These are phyloP conservation scores for Linum trigynum DNA, from an alignment of 345 rosid genomes.

Conservation along the genomic window DNA sequence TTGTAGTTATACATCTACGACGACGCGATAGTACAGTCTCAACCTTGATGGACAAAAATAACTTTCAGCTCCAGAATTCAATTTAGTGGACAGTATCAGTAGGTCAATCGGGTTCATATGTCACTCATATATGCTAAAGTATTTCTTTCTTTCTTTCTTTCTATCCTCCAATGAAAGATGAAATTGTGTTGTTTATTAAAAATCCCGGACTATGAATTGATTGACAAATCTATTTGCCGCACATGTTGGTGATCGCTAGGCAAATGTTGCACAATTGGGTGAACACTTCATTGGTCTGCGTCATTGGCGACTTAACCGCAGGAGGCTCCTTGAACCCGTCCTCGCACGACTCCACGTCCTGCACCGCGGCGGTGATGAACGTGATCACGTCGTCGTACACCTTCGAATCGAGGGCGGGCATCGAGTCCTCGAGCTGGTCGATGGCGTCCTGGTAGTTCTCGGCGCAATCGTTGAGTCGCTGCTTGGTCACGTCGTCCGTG, in stretches of 20 bases:
- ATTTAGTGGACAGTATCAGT: too few species aligned
- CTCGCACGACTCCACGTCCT: slow-evolving; percentile 22
- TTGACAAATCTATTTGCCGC: not conserved
- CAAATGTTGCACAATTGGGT: slow-evolving; percentile 13
- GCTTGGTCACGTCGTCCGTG: slow-evolving; percentile 2
- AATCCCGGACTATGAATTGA: too few species aligned
- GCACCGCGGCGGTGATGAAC: slow-evolving; percentile 23
- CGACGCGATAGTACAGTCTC: too few species aligned
- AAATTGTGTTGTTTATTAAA: too few species aligned
- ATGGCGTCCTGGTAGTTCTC: slow-evolving; percentile 15
- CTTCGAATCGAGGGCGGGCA: slow-evolving; percentile 4
- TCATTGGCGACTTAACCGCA: slow-evolving; percentile 13
- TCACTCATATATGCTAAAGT: too few species aligned
- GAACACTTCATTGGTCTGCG: slow-evolving; percentile 10
- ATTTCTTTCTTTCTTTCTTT: not conserved
- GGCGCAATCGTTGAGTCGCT: slow-evolving; percentile 18
- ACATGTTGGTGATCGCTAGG: slow-evolving; percentile 12
- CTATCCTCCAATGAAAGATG: too few species aligned
- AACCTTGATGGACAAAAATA: too few species aligned
- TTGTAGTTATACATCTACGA: too few species aligned
- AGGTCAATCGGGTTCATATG: too few species aligned
- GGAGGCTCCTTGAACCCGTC: slow-evolving; percentile 12
- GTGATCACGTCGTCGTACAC: slow-evolving; percentile 11
- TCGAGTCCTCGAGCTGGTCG: slow-evolving; percentile 18
- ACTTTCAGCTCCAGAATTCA: too few species aligned